These are phyloP conservation scores for Aphanomyces stellatus DNA, from an alignment of 352 stramenopile species.

Conservation along the genomic window DNA sequence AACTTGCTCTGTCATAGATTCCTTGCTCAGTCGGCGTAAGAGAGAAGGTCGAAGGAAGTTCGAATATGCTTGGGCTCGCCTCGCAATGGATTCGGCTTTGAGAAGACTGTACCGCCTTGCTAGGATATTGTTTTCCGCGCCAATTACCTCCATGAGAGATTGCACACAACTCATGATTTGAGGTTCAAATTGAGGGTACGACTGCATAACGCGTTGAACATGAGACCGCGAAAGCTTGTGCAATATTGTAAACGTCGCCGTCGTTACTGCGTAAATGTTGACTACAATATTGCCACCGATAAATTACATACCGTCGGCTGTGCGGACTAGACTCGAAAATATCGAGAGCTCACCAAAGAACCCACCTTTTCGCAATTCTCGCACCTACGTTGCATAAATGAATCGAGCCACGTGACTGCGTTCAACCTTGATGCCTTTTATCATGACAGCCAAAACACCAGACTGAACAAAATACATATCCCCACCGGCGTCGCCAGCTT, in stretches of 20 bases:
- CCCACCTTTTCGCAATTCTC: background rate
- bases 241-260: constrained; percentile 14
- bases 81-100: background rate
- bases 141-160: constrained; percentile 9
- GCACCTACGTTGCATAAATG: too few relatives aligned
- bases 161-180: constrained; percentile 3
- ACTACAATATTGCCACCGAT: background rate
- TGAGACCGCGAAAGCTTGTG: constrained; percentile 8
- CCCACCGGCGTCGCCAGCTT: background rate
- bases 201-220: background rate
- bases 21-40: too few relatives aligned
- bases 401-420: too few relatives aligned
- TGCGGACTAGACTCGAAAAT: constrained; percentile 4
- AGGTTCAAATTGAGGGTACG: constrained; percentile 10
- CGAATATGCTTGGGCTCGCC: constrained; percentile 17
- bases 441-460: background rate
- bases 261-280: background rate
- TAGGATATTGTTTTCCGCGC: background rate
- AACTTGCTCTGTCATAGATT: background rate
- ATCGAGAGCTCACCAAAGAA: constrained; percentile 6
- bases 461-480: constrained; percentile 19
- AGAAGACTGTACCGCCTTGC: background rate
- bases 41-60: too few relatives aligned
- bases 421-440: too few relatives aligned
- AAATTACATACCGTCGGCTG: background rate